Evolutionary conservation across 176 grass and related monocot species (phyloP), one percentile per base, ranked within the genome.

Genomic region (Ampelocalamus luodianensis): DNA sequence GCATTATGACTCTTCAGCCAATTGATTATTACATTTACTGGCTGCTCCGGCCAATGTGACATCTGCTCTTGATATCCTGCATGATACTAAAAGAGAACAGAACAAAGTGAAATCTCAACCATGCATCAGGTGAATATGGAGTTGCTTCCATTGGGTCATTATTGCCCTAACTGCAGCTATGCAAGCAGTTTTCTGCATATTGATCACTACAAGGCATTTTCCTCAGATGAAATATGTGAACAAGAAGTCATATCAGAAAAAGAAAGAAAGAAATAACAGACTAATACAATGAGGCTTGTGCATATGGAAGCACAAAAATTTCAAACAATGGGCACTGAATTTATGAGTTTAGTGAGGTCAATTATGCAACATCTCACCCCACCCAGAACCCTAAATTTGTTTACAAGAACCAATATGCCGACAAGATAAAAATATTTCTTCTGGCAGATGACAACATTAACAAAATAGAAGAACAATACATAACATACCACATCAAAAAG

Each of bases 31-130:
- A 90, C 76, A 80, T 96, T 96, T 61, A 96, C 93, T 48, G 96
- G 96, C 56, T 92, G 88, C 65, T 96, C 91, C 71, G 96, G 96
- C 96, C 96, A 98, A 81, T 72, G 93, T 34, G 91, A 86, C 96
- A 98, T 95, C 79, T 98, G 93, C 23, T 95, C 90, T 88, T 86
- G 87, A 82, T 98, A 98, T 89, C 96, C 96, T 98, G 93, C 74
- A 80, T 98, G 96, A 90, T 98, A 98, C 96, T 98, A 87, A 85
- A 93, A 53, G 24, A 81, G 12, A 83, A 65, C 49, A 81, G 12
- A 83, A 65, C 49, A 92, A 43, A 18, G n/a, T 82, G n/a, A 83
- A 76, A 74, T 71, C 13, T 74, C 29, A 84, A 68, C 61, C 32
- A 65, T 14, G 2, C 61, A 89, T 66, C 45, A 63, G n/a, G 26